Base-by-base conservation (phyloP, 2,329 filamentous ascomycete genomes). In the Colletotrichum zoysiae region DNA sequence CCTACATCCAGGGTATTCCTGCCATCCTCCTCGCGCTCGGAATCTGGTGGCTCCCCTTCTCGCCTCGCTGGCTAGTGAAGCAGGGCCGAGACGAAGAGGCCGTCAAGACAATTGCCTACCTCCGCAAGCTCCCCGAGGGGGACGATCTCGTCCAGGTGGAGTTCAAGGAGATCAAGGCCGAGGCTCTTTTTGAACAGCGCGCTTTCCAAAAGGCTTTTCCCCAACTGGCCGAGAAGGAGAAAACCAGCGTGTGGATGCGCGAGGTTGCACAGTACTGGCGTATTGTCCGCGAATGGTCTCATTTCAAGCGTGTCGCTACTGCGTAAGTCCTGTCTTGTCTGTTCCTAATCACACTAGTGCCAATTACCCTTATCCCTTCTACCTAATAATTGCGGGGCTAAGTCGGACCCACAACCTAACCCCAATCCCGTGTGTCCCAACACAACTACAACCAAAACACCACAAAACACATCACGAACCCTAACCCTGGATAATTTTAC, bases 81-180 rank as follows among this genome's bases (percentile, higher is more conserved):
- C 78, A 81, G 55, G 79, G 79, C n/a, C 77, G 75, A 2, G 77
- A 80, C 23, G 76, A 78, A 1, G 78, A 78, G 9, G 79, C 81
- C 2, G 71, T 85, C 23, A 75, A 80, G 5, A 86, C 84, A 62
- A 86, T 94, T 72, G 82, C 85, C 0, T 83, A 83, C n/a, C 81
- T 94, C n/a, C 90, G 92, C 58, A 81, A 89, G 40, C 86, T 93
- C 23, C 78, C 89, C 9, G 74, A 81, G 0, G 87, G 91, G 59
- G 85, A 92, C 76, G 85, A 88, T 1, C 91, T 92, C 76, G 83
- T 94, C 3, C 81, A 83, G 65, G 76, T 82, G 11, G 85, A 87
- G 74, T 71, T 72, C 59, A 74, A 72, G 57, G 72, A 85, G 71
- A 86, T 87, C 76, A 85, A 85, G 75, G 82, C 85, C 14, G 84